Base-by-base conservation (phyloP, 306 rosid species). In the Quercus aquifolioides region DNA sequence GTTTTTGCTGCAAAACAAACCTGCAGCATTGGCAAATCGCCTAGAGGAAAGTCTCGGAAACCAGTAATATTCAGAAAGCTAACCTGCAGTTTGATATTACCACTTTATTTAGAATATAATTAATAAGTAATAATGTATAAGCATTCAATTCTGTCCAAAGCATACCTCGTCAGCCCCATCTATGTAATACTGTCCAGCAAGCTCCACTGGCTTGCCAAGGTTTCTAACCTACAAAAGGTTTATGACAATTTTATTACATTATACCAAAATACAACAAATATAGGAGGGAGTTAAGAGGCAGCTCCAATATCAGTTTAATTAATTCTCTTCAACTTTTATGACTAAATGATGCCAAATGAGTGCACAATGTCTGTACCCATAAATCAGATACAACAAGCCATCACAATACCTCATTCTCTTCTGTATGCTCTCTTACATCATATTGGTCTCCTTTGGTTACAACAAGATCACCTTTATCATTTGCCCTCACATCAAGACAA, bases 371-470 rank as follows among this genome's bases (percentile, higher is more conserved):
- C 17, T 35, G 9, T 67, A 67, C 72, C 14, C 43, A 25, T 3
- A 75, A 72, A 84, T 71, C 54, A 46, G 23, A 12, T 69, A 33
- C 1, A 46, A 69, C 71, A 55, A 75, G 20, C 67, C 25, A 71
- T 67, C 69, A 72, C 15, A 15, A 51, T 93, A 95, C 98, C 99
- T 95, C 98, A 15, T 95, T 91, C 84, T 89, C 98, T 74, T 87
- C 59, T 71, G 99, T 90, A 73, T 93, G 75, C 84, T 95, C 98
- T 86, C 99, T 91, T 59, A 95, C 99, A 64, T 93, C 96, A 69
- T 95, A 95, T 80, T 95, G 99, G 76, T 95, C 99, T 78, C 99
- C 99, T 86, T 95, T 95, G 84, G 99, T 95, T 76, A 95, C 99
- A 83, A 95, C 97, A 78, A 93, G 99, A 80, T 93, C 99, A 74